phyloP scores from a whole-genome alignment of 495 filamentous ascomycete genomes.

The Xylaria grammica region DNA sequence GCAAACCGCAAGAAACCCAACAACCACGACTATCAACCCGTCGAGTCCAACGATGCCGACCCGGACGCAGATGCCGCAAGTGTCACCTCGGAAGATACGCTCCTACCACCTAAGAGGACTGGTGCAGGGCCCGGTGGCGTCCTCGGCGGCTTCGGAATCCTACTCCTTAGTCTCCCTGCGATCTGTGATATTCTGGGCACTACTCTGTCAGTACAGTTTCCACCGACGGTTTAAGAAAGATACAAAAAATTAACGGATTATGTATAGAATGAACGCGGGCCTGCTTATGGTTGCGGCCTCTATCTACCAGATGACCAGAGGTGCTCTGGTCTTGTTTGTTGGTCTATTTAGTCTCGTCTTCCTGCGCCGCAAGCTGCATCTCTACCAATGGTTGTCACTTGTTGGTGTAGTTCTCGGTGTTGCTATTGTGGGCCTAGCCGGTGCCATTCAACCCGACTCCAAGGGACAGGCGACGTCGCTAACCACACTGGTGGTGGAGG shows the following conservation, averaged over 20 bases:
- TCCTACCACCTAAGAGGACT: conserved; percentile 44
- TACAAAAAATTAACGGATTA: too few relatives aligned
- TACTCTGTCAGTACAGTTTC: too few relatives aligned
- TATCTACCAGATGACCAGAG: conserved; percentile 98
- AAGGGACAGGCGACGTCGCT: conserved; percentile 45
- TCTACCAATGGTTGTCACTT: conserved; percentile 90
- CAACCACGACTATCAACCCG: conserved; percentile 66
- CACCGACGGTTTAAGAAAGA: too few relatives aligned
- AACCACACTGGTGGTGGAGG: conserved; percentile 32
- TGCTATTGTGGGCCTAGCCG: conserved; percentile 86
- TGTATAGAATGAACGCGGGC: conserved; percentile 98
- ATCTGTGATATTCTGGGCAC: conserved; percentile 94
- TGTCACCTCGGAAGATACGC: conserved; percentile 45
- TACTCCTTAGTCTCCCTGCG: conserved; percentile 82
- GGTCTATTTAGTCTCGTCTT: conserved; percentile 94
- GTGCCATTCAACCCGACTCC: conserved; percentile 73
- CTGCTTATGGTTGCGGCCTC: conserved; percentile 90
- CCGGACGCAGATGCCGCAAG: conserved; percentile 54
- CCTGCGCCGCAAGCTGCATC: conserved; percentile 72
- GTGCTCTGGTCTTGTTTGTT: conserved; percentile 92
- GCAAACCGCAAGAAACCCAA: conserved; percentile 45
- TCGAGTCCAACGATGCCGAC: conserved; percentile 50
- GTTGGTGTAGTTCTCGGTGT: conserved; percentile 88
- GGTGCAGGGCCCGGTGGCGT: conserved; percentile 51
- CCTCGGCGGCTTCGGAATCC: conserved; percentile 72